Conservation (phyloP, 192 early-diverging fungal species). For the Coemansia umbellata region DNA sequence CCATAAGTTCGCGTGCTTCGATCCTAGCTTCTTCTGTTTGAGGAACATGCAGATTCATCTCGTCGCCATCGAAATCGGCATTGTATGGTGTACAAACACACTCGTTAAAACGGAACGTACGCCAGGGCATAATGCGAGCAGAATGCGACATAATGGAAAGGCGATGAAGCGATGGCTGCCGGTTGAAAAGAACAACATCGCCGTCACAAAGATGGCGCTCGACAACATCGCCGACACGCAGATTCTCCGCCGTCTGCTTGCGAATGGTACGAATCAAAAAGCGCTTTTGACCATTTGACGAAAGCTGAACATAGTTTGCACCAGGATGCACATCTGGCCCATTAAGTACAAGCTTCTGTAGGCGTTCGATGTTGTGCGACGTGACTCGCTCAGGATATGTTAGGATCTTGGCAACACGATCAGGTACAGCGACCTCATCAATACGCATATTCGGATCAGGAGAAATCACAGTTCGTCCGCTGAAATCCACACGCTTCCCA, state of each 20-base stretch:
- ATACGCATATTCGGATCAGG: conserved; percentile 98
- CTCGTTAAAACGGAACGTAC: conserved; percentile 99
- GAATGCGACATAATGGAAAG: conserved; percentile 97
- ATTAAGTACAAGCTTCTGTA: conserved; percentile 74
- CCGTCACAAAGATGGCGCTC: conserved; percentile 92
- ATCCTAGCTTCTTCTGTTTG: conserved; percentile 98
- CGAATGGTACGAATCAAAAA: conserved; percentile 76
- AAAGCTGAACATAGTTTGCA: conserved; percentile 76
- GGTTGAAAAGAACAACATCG: conserved; percentile 97
- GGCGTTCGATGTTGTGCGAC: conserved; percentile 75
- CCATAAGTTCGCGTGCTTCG: conserved; percentile 95
- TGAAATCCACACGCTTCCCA: conserved; percentile 99
- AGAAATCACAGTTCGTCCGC: conserved; percentile 97
- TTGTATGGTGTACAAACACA: conserved; percentile 99
- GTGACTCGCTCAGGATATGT: conserved; percentile 98
- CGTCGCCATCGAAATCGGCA: conserved; percentile 99
- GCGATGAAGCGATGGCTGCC: conserved; percentile 97
- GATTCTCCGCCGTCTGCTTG: conserved; percentile 61
- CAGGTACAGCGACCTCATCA: conserved; percentile 93
- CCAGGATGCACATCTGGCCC: conserved; percentile 91
- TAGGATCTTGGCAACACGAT: conserved; percentile 81
- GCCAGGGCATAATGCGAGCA: conserved; percentile 86
- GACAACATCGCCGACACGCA: conserved; percentile 87
- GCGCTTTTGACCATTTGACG: conserved; percentile 53
- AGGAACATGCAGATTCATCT: conserved; percentile 99